phyloP scores from a whole-genome alignment of 352 stramenopile genomes.

The Phytopythium montanum region DNA sequence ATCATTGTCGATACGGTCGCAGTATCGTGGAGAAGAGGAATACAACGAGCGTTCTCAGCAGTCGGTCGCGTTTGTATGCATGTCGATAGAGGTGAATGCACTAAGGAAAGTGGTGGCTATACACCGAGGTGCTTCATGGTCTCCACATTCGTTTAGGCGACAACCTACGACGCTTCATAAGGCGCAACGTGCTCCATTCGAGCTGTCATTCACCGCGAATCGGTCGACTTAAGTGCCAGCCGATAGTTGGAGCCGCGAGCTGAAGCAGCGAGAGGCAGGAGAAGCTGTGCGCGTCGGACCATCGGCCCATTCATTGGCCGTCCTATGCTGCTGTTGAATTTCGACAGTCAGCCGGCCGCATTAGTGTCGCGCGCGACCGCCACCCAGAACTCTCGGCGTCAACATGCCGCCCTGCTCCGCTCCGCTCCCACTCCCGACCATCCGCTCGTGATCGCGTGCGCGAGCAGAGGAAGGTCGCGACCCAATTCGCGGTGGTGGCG shows the following conservation, averaged over 20 bases:
- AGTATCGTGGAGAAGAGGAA: slow-evolving; percentile 5
- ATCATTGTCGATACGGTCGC: slow-evolving; percentile 6
- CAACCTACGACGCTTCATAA: no score
- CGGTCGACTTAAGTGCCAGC: no score
- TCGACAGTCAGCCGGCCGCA: not conserved
- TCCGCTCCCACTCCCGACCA: no score
- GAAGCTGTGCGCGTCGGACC: not conserved
- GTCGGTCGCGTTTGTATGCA: not conserved
- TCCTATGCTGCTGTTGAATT: no score
- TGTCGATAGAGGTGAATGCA: not conserved
- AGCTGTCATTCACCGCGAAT: no score
- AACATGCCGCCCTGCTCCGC: not conserved
- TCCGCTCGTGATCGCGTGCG: no score
- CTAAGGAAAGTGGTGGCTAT: not conserved
- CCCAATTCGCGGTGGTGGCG: no score
- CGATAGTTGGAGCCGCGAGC: not conserved
- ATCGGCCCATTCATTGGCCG: not conserved
- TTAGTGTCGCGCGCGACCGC: not conserved
- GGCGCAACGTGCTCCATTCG: no score
- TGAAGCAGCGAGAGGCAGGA: not conserved
- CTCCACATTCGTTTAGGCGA: not conserved
- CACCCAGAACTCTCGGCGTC: not conserved
- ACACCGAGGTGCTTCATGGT: not conserved
- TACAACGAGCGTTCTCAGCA: not conserved
- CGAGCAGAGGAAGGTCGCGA: no score